phyloP scores from a whole-genome alignment of 2,329 filamentous ascomycete genomes.

The Teratosphaeriaceae sp. region DNA sequence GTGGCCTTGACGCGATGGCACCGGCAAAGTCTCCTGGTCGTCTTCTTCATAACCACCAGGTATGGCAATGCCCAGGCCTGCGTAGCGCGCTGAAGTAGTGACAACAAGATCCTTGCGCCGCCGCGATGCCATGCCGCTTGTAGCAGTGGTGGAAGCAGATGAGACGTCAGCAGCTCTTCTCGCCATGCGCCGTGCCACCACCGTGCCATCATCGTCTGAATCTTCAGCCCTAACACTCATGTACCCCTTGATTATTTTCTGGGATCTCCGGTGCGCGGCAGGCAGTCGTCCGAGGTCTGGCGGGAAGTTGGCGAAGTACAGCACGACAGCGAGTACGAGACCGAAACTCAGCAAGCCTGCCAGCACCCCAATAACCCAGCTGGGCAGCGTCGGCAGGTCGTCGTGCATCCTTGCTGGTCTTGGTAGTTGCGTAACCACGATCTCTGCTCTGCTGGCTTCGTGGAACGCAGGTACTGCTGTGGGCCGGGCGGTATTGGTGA shows the following conservation, averaged over 20 bases:
- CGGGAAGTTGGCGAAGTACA: conserved; percentile 20
- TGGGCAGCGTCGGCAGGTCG: conserved; percentile 9
- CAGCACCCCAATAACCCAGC: conserved; percentile 8
- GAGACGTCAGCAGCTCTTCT: background rate
- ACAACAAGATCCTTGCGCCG: conserved; percentile 10
- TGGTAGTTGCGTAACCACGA: too few species aligned
- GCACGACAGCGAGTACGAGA: conserved; percentile 12
- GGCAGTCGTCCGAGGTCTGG: conserved; percentile 1
- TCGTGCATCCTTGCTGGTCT: background rate
- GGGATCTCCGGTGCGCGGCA: too few species aligned
- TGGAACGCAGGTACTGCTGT: too few species aligned
- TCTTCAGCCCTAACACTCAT: too few species aligned
- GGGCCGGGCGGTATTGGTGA: too few species aligned
- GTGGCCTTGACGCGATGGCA: background rate
- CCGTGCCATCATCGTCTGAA: too few species aligned
- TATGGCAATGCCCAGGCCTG: conserved; percentile 13
- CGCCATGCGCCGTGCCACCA: too few species aligned
- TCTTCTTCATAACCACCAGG: background rate
- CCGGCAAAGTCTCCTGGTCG: background rate
- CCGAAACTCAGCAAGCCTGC: conserved; percentile 14
- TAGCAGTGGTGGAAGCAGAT: background rate
- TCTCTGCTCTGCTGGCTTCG: too few species aligned
- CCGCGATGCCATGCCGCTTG: conserved; percentile 1
- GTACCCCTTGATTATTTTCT: too few species aligned
- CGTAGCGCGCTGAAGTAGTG: conserved; percentile 13